Evolutionary conservation across 139 green algal genomes (phyloP), one percentile per base, ranked within the genome.

Genomic region (Haematococcus sp.): DNA sequence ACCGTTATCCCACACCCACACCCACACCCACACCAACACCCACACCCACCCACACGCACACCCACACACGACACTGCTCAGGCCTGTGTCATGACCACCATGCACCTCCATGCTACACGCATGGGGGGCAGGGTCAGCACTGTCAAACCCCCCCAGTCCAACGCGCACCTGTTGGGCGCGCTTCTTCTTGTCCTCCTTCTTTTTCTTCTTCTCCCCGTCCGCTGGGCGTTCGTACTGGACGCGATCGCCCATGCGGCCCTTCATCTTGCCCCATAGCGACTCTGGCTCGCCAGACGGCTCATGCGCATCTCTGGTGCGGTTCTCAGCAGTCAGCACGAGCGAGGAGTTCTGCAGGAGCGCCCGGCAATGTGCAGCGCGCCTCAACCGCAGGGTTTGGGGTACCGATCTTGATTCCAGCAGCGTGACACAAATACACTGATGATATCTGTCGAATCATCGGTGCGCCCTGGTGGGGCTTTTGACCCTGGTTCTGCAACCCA

Each of bases 281-380:
- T 97, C 93, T 17, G 95, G 89, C 76, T 95, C 91, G 19, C 96
- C 96, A 43, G 88, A 93, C 4, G 96, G 95, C 81, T 98, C 95
- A 76, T 86, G 83, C 61, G 76, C 76, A 71, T 90, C 91, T 16
- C 93, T 83, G 16, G 86, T 93, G 33, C 92, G 88, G 35, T 86
- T 92, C 64, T 98, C 93, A 1, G 91, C 88, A 0, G 94, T 98
- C 17, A 99, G 88, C 78, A 99, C 95, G 1, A 99, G 83, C 71
- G 88, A 94, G 11, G 95, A 97, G 84, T 99, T 99, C 90, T 97
- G 86, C 32, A 75, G 1, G 30, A 55, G 51, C 17, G 49, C 16
- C 16, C 11, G 23, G 22, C 13, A 63, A 16, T 17, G 15, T 23
- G n/a, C 19, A 63, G 23, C 40, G 22, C 20, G 4, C 23, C 52